phyloP scores from a whole-genome alignment of 768 basidiomycete species.

The Roridomyces roridus region DNA sequence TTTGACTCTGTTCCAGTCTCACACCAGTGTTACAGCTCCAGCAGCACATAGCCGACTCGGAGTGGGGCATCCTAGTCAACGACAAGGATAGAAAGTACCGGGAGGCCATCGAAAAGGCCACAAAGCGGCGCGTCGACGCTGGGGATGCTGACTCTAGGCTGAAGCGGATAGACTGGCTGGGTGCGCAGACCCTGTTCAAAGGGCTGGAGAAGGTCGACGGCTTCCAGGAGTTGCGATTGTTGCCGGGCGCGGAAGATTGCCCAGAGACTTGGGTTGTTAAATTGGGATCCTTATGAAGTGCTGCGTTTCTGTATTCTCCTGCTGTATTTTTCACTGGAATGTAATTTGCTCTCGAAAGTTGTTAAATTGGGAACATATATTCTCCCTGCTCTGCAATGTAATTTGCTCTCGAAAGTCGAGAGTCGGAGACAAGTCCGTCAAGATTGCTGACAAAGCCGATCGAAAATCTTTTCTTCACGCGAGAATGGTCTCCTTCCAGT shows the following conservation, averaged over 20 bases:
- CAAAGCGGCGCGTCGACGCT: slow-evolving; percentile 51
- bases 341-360: too few species aligned
- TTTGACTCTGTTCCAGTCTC: not conserved
- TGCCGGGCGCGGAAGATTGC: slow-evolving; percentile 49
- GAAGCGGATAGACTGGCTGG: slow-evolving; percentile 71
- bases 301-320: too few species aligned
- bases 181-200: slow-evolving; percentile 61
- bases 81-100: slow-evolving; percentile 53
- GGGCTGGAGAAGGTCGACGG: slow-evolving; percentile 68
- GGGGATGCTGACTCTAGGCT: slow-evolving; percentile 44
- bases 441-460: too few species aligned
- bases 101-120: slow-evolving; percentile 55
- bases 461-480: slow-evolving; percentile 2
- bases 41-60: slow-evolving; percentile 63
- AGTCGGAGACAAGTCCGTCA: too few species aligned
- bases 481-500: slow-evolving; percentile 79
- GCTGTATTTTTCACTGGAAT: too few species aligned
- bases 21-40: slow-evolving; percentile 41
- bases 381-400: too few species aligned
- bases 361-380: too few species aligned
- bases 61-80: slow-evolving; percentile 63
- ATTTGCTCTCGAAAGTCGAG: too few species aligned
- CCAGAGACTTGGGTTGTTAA: slow-evolving; percentile 68
- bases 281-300: slow-evolving; percentile 38
- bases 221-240: slow-evolving; percentile 53